Base-by-base conservation (phyloP, 2,329 filamentous ascomycete species). In the Macrophomina tecta region DNA sequence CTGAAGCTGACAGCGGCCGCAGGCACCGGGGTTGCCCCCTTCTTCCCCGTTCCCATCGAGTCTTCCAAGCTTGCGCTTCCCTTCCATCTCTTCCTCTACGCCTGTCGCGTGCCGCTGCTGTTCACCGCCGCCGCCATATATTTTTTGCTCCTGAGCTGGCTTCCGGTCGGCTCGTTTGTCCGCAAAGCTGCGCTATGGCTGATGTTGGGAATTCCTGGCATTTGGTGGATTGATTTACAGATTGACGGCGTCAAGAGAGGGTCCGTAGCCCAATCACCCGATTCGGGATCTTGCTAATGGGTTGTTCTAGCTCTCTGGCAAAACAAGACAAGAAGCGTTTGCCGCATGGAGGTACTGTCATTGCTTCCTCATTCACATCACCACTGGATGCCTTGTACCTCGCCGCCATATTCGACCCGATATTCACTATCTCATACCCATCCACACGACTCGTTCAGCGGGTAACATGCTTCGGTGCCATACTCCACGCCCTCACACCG, bases 171-270 rank as follows among this genome's bases (percentile, higher is more conserved):
- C 1, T 85, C 85, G 8, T 74, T 89, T 40, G 81, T 89, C 51
- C 93, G 93, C 74, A 98, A 98, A 81, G 88, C 91, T 12, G 88
- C 93, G 58, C 82, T 98, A 64, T 98, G 95, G 94, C 86, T 89
- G 68, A 87, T 98, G 70, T 87, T 99, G 72, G 91, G 89, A 45
- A 91, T 97, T 68, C 93, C 94, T 0, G 94, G 95, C 34, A 92
- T 99, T 67, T 98, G 94, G 93, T 98, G 94, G 94, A 90, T 97
- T 66, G 95, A 99, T 79, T 83, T 99, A n/a, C 94, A 97, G 79
- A 92, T 99, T 71, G 95, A 99, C 77, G 94, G 94, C 67, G 95
- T 99, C 64, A 94, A 92, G 80, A 92, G 93, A 81, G 95, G 95
- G 81, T 94, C 78, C 66, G 83, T 75, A 58, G 9, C 9, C 28